Conservation (phyloP, 2,329 filamentous ascomycete species). For the Orbilia ellipsospora region DNA sequence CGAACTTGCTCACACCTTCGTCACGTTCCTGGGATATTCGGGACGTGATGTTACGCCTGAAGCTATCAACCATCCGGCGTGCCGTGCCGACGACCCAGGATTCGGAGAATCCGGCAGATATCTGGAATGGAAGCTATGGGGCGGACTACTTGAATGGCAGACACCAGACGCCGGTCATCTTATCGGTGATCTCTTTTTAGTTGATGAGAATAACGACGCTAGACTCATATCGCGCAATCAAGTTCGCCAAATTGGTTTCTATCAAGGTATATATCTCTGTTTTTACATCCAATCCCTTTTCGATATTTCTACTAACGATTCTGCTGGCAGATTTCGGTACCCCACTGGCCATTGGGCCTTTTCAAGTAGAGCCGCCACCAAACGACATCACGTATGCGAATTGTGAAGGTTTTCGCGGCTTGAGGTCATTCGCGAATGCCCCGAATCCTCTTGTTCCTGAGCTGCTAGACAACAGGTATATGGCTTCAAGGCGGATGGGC, state of each 20-base stretch:
- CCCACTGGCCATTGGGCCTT: too few species aligned
- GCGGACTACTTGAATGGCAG: slow-evolving; percentile 1
- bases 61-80: neutral
- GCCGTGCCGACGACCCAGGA: neutral
- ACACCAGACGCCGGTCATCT: neutral
- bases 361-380: too few species aligned
- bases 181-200: neutral
- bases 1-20: neutral
- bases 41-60: slow-evolving; percentile 5
- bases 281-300: too few species aligned
- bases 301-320: too few species aligned
- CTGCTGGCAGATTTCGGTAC: too few species aligned
- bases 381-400: too few species aligned
- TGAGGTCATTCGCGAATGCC: too few species aligned
- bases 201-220: slow-evolving; percentile 1
- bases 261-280: slow-evolving; percentile 2
- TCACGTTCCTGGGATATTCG: neutral
- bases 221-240: neutral
- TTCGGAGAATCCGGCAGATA: slow-evolving; percentile 1
- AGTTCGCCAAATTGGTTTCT: neutral
- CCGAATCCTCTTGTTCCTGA: too few species aligned
- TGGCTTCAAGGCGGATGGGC: too few species aligned
- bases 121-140: slow-evolving; percentile 1
- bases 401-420: too few species aligned
- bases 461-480: too few species aligned